Percentiles rank a stretch among this genome's conserved stretches.
Evolutionary conservation across 176 grass and related monocot genomes (phyloP).

Genomic region (Themeda triandra): DNA sequence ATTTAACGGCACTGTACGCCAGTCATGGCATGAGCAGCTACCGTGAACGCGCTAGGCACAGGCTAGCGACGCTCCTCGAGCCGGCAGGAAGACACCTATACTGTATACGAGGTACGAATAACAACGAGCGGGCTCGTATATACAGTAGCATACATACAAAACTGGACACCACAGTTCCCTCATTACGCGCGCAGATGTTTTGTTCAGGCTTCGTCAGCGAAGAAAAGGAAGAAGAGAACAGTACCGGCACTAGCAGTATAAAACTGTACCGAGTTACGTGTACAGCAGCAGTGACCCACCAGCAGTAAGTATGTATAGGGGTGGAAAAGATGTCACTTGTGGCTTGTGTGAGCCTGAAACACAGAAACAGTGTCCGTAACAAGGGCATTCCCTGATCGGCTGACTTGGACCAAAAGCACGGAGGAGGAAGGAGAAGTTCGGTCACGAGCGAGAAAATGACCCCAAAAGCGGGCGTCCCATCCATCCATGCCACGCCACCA

Average conservation of each 20-base stretch:
- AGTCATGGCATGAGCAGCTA: no score
- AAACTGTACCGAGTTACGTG: no score
- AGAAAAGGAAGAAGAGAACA: neutral
- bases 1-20: no score
- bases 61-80: no score
- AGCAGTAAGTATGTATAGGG: neutral
- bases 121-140: no score
- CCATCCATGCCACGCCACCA: neutral
- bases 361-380: neutral
- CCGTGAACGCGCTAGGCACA: no score
- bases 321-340: neutral
- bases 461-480: constrained; percentile 23
- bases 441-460: neutral
- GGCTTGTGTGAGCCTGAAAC: neutral
- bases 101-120: no score
- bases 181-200: neutral
- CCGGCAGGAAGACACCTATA: no score
- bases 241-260: no score
- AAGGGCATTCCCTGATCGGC: neutral
- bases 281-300: neutral
- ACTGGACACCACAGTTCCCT: neutral
- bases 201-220: neutral
- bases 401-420: neutral
- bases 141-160: no score
- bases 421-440: neutral